A percentile compares a stretch with the other conserved stretches of the same genome.
These are phyloP conservation scores for Pyricularia sp. DNA, from an alignment of 2,329 filamentous ascomycete genomes.

Conservation along the genomic window DNA sequence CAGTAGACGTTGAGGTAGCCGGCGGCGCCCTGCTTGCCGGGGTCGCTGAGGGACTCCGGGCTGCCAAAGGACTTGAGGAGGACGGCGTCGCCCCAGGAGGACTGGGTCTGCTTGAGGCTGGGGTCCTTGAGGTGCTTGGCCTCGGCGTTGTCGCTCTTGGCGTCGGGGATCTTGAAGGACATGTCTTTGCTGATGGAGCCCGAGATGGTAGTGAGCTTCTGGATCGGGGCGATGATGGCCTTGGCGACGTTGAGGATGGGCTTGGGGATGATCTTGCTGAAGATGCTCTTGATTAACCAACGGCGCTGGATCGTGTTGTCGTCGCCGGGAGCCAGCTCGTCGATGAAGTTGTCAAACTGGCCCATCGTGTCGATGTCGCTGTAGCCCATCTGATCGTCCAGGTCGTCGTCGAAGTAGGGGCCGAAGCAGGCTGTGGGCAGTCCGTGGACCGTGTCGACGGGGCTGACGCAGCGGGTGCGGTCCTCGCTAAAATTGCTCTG, in stretches of 20 bases:
- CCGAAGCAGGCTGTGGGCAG: conserved; percentile 18
- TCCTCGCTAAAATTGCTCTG: conserved; percentile 1
- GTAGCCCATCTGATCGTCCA: conserved; percentile 18
- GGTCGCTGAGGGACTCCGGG: background rate
- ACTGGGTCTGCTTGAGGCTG: conserved; percentile 13
- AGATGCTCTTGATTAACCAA: background rate
- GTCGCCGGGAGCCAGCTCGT: conserved; percentile 6
- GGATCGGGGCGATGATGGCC: background rate
- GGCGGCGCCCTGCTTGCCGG: conserved; percentile 6
- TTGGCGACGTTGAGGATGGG: background rate
- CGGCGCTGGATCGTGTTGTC: conserved; percentile 1
- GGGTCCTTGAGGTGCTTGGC: conserved; percentile 12
- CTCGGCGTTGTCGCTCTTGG: background rate
- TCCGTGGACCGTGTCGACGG: conserved; percentile 14
- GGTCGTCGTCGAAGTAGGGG: conserved; percentile 17
- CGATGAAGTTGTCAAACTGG: conserved; percentile 10
- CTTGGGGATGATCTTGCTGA: background rate
- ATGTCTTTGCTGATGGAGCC: conserved; percentile 1
- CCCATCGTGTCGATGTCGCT: conserved; percentile 7
- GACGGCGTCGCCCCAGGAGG: conserved; percentile 20
- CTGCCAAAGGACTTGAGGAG: conserved; percentile 17
- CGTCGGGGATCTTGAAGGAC: conserved; percentile 2
- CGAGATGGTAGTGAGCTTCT: background rate
- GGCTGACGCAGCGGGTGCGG: conserved; percentile 7
- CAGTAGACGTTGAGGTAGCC: conserved; percentile 19